phyloP scores from a whole-genome alignment of 1,284 basidiomycete species.

The Austropuccinia psidii region DNA sequence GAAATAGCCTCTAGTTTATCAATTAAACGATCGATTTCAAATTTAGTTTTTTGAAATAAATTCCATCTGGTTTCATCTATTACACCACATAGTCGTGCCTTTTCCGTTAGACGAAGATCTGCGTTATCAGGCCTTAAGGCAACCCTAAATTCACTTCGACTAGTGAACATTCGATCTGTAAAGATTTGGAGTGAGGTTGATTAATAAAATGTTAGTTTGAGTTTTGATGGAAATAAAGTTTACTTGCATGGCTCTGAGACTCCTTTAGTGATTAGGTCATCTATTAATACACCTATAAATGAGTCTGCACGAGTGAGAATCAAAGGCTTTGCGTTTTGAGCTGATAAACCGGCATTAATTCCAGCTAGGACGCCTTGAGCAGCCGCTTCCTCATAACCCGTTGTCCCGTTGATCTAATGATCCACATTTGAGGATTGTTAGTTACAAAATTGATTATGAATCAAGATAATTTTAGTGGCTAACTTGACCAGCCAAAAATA shows the following conservation, averaged over 20 bases:
- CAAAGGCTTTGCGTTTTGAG: constrained; percentile 56
- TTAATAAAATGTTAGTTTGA: background rate
- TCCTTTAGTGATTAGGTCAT: constrained; percentile 76
- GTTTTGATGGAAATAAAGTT: background rate
- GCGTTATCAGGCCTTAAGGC: constrained; percentile 80
- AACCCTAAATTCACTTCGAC: constrained; percentile 79
- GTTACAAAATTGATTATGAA: background rate
- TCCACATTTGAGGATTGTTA: background rate
- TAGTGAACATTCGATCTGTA: constrained; percentile 84
- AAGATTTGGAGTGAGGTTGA: background rate
- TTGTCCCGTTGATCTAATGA: constrained; percentile 55
- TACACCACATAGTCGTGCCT: constrained; percentile 57
- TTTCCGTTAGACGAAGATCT: constrained; percentile 67
- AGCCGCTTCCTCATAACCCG: constrained; percentile 85
- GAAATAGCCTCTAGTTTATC: constrained; percentile 51
- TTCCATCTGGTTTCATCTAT: constrained; percentile 62
- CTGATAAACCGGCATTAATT: constrained; percentile 71
- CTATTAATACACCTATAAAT: constrained; percentile 79
- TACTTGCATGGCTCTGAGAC: constrained; percentile 67
- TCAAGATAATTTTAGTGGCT: constrained; percentile 52
- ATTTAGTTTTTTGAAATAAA: constrained; percentile 53
- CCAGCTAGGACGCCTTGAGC: constrained; percentile 77
- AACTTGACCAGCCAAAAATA: constrained; percentile 80
- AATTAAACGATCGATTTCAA: constrained; percentile 55
- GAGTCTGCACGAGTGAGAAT: constrained; percentile 70